Percentiles rank a stretch among this genome's conserved stretches.
These are phyloP conservation scores for Pleurotus sapidus DNA, from an alignment of 768 basidiomycete genomes.

Conservation along the genomic window DNA sequence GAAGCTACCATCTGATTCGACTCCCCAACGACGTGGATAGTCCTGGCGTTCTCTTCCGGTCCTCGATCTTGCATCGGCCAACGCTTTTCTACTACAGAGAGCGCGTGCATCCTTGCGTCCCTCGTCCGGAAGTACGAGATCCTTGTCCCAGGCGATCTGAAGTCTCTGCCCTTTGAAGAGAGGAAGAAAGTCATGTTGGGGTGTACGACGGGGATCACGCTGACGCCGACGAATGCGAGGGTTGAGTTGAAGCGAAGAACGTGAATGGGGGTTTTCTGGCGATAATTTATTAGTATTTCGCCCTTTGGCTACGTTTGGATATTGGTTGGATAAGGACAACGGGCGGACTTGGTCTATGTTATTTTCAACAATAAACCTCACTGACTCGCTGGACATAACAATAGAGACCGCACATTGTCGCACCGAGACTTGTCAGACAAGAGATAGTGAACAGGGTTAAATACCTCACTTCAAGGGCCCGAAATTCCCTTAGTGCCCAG, in stretches of 20 bases:
- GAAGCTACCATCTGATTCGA: background rate
- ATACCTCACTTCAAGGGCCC: too few relatives aligned
- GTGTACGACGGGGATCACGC: background rate
- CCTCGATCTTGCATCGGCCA: slow-evolving; percentile 47
- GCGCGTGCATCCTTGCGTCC: slow-evolving; percentile 38
- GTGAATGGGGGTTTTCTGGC: background rate
- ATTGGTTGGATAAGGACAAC: too few relatives aligned
- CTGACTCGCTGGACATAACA: too few relatives aligned
- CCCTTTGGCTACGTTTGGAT: too few relatives aligned
- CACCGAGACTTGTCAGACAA: too few relatives aligned
- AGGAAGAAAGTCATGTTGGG: background rate
- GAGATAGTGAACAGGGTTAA: too few relatives aligned
- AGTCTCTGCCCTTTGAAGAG: background rate
- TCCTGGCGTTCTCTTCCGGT: slow-evolving; percentile 43
- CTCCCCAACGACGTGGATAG: slow-evolving; percentile 9
- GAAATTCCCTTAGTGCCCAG: too few relatives aligned
- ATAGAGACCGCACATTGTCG: too few relatives aligned
- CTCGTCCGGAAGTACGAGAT: slow-evolving; percentile 40
- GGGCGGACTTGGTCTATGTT: too few relatives aligned
- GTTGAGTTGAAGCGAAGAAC: slow-evolving; percentile 14
- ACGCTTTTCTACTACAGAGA: slow-evolving; percentile 42
- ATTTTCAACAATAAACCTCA: too few relatives aligned
- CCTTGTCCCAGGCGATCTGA: slow-evolving; percentile 30
- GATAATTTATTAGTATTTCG: too few relatives aligned
- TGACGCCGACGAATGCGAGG: slow-evolving; percentile 6